A percentile compares a stretch with the other conserved stretches of the same genome.
Evolutionary conservation across 352 stramenopile species (phyloP).

Genomic region (Globisporangium carolinianum): DNA sequence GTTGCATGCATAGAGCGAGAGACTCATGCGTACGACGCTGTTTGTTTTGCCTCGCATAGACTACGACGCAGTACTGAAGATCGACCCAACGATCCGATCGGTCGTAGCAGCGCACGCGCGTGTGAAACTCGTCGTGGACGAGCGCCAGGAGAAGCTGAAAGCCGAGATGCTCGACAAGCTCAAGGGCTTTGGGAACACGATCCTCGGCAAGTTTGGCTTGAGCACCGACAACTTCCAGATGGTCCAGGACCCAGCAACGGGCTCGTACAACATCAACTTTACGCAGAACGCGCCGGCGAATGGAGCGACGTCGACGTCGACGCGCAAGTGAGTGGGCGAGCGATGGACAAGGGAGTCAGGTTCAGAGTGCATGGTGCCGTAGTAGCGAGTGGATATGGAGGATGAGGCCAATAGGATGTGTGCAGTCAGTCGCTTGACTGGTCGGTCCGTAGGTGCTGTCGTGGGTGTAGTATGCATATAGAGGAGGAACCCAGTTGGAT

Average conservation of each 20-base stretch:
- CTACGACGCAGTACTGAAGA: slow-evolving; percentile 88
- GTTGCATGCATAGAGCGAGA: not conserved
- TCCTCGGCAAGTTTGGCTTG: slow-evolving; percentile 98
- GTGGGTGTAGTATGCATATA: not conserved
- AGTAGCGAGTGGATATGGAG: not conserved
- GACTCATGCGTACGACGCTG: no score
- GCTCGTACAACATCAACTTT: slow-evolving; percentile 97
- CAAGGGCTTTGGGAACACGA: slow-evolving; percentile 98
- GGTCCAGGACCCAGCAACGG: slow-evolving; percentile 94
- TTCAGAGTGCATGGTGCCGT: not conserved
- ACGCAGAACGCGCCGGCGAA: slow-evolving; percentile 38
- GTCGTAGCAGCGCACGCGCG: slow-evolving; percentile 54
- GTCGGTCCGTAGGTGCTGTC: not conserved
- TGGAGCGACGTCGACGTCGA: no score
- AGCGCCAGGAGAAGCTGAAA: slow-evolving; percentile 98
- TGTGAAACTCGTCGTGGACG: slow-evolving; percentile 88
- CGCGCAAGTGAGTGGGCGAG: slow-evolving; percentile 6
- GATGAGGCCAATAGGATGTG: not conserved
- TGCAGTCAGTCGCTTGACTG: no score
- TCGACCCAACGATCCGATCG: slow-evolving; percentile 80
- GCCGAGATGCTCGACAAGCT: slow-evolving; percentile 95
- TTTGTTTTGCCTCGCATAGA: slow-evolving; percentile 20
- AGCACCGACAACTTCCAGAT: slow-evolving; percentile 99
- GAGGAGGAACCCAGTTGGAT: not conserved
- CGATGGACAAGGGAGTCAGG: not conserved